phyloP scores from a whole-genome alignment of 75 land plant species.

The Azolla pinnata region DNA sequence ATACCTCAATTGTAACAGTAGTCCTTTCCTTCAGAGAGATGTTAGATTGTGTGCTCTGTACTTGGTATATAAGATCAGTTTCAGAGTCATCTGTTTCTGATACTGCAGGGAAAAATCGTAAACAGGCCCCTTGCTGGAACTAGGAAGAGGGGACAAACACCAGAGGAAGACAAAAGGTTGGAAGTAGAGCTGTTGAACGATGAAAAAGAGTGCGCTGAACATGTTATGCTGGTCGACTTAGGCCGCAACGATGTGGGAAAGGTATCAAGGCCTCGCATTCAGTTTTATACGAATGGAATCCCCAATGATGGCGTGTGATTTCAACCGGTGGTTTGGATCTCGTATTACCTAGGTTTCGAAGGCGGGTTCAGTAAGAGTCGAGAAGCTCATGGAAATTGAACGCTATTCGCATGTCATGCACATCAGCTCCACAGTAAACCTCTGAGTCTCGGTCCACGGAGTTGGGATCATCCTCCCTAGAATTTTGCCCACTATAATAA shows the following conservation, averaged over 20 bases:
- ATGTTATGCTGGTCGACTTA: conserved; percentile 96
- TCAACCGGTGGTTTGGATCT: no score
- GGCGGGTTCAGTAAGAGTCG: conserved; percentile 89
- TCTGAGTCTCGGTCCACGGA: no score
- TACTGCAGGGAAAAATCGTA: conserved; percentile 52
- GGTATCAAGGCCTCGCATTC: no score
- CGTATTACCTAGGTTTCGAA: conserved; percentile 55
- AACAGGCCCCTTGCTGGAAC: conserved; percentile 98
- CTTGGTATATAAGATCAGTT: no score
- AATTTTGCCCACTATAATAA: no score
- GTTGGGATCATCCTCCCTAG: no score
- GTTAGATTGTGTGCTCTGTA: no score
- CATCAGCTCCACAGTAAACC: conserved; percentile 87
- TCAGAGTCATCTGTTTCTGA: no score
- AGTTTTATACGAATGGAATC: no score
- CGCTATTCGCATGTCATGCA: conserved; percentile 98
- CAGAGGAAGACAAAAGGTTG: conserved; percentile 52
- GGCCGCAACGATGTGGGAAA: conserved; percentile 98
- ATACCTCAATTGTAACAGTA: no score
- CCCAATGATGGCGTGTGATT: no score
- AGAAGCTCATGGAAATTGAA: conserved; percentile 86
- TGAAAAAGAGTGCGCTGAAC: conserved; percentile 96
- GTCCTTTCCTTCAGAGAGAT: no score
- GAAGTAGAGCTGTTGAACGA: conserved; percentile 67
- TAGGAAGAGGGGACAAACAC: conserved; percentile 71